Evolutionary conservation across 148 eudicot genomes (phyloP).

Genomic region (Rheum nobile): DNA sequence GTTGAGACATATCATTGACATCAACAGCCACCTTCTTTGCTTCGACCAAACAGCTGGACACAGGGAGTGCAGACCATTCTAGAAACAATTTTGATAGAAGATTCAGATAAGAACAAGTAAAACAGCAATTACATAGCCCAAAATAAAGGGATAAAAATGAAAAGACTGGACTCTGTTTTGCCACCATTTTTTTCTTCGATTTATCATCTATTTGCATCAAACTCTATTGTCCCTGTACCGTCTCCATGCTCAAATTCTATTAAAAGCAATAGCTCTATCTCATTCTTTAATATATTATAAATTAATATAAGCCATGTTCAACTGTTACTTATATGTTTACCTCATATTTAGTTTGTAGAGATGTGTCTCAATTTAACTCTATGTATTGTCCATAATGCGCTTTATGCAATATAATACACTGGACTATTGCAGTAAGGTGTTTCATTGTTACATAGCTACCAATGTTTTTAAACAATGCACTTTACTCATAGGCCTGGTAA

Average conservation of each 20-base stretch:
- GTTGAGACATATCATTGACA: constrained; percentile 96
- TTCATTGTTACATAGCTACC: background rate
- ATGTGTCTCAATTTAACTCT: background rate
- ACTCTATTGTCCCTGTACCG: background rate
- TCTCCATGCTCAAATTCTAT: background rate
- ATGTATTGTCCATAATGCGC: background rate
- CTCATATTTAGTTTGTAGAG: background rate
- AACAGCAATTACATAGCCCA: background rate
- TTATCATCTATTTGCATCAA: background rate
- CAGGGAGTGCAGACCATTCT: constrained; percentile 87
- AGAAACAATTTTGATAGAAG: constrained; percentile 16
- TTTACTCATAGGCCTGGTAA: background rate
- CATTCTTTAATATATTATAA: background rate
- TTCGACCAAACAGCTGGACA: constrained; percentile 99
- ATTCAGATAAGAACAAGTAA: background rate
- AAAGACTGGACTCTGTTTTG: background rate
- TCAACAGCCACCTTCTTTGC: constrained; percentile 95
- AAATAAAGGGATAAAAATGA: background rate
- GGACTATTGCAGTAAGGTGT: background rate
- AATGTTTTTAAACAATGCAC: background rate
- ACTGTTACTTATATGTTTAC: background rate
- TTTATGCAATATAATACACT: background rate
- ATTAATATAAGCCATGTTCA: background rate
- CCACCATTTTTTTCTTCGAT: background rate
- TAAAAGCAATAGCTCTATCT: background rate